Conservation (phyloP, 2,329 filamentous ascomycete genomes). For the Chlorencoelia australis region DNA sequence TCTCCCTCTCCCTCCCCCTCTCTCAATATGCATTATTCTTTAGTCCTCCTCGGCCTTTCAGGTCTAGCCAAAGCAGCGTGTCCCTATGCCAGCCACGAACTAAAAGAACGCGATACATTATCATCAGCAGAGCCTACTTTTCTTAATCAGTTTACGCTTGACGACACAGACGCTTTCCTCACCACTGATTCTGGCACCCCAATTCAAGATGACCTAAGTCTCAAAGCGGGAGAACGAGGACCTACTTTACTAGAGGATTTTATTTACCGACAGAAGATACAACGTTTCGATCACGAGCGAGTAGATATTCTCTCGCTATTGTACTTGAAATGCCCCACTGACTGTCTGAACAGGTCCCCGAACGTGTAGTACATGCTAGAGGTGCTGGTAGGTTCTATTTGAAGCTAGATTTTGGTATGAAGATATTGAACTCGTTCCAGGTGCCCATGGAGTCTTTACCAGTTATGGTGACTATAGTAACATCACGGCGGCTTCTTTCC, state of each 20-base stretch:
- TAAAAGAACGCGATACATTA: too few species aligned
- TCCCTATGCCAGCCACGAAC: too few species aligned
- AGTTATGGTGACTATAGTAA: constrained; percentile 58
- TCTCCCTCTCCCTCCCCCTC: too few species aligned
- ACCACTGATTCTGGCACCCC: constrained; percentile 61
- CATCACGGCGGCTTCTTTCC: constrained; percentile 57
- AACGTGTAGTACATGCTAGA: constrained; percentile 54
- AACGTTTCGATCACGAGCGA: constrained; percentile 60
- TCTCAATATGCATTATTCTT: too few species aligned
- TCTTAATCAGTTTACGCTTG: constrained; percentile 34
- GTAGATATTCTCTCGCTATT: constrained; percentile 32
- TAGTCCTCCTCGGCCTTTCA: too few species aligned
- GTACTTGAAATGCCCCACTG: background rate
- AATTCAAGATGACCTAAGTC: constrained; percentile 54
- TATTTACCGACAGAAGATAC: constrained; percentile 62
- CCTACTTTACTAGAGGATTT: constrained; percentile 63
- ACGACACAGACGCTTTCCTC: constrained; percentile 45
- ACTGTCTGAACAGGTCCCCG: constrained; percentile 37
- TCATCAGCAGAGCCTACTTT: constrained; percentile 3
- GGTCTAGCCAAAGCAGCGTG: too few species aligned
- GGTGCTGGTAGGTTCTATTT: constrained; percentile 29
- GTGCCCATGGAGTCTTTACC: constrained; percentile 60
- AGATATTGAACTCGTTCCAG: constrained; percentile 34
- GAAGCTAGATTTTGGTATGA: background rate
- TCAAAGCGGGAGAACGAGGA: constrained; percentile 57